A percentile compares a stretch with the other conserved stretches of the same genome.
Evolutionary conservation across 805 yeast genomes (phyloP).

Genomic region (Torulaspora indica): DNA sequence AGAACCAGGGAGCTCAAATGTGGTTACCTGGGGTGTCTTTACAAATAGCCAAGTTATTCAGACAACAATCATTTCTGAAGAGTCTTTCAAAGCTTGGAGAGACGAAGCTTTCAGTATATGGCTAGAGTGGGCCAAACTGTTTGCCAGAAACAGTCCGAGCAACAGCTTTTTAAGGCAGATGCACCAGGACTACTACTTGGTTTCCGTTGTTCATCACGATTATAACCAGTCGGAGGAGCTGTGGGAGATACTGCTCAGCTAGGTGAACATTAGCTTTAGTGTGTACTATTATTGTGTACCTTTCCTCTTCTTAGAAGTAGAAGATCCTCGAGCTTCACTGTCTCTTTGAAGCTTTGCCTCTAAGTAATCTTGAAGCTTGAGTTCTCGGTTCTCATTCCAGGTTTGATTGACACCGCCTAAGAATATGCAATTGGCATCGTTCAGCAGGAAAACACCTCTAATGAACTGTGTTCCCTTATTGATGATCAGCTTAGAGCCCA

Average conservation of each 20-base stretch:
- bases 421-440: conserved; percentile 29
- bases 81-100: conserved; percentile 91
- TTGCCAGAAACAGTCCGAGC: conserved; percentile 49
- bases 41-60: conserved; percentile 85
- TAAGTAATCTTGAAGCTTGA: conserved; percentile 32
- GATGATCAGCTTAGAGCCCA: conserved; percentile 58
- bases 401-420: conserved; percentile 39
- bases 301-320: conserved; percentile 17
- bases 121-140: conserved; percentile 86
- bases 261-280: conserved; percentile 9
- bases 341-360: conserved; percentile 27
- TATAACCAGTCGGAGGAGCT: conserved; percentile 65
- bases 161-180: conserved; percentile 57
- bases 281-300: conserved; percentile 7
- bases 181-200: conserved; percentile 61
- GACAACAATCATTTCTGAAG: conserved; percentile 87
- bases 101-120: conserved; percentile 92
- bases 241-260: conserved; percentile 56
- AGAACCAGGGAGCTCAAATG: conserved; percentile 54
- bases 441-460: conserved; percentile 43
- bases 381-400: conserved; percentile 38
- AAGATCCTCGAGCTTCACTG: conserved; percentile 5
- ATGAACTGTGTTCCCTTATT: conserved; percentile 44
- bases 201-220: conserved; percentile 86
- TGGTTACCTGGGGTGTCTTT: conserved; percentile 98